Evolutionary conservation across 2,329 filamentous ascomycete genomes (phyloP), one percentile per base, ranked within the genome.

Genomic region (Aaosphaeria arxii): DNA sequence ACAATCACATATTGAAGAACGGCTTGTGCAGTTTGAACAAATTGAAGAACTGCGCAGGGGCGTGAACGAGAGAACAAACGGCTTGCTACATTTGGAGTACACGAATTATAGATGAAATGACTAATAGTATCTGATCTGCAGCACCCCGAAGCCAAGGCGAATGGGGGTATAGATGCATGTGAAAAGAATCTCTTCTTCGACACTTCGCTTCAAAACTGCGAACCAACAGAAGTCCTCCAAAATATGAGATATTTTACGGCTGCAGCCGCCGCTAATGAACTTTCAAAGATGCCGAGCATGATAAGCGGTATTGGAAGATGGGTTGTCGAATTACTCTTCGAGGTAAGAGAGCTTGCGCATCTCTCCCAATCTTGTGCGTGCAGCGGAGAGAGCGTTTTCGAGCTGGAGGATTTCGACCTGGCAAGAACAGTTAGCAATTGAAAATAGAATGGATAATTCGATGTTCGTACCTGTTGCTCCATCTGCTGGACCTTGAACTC

Each of bases 401-500:
- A 99, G 81, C 72, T 97, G 91, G 47, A 97, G 78, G 58, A 99
- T 99, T 74, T 99, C 91, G 67, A 99, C 94, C 91, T 96, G 64
- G 9, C 30, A 1, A 4, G 24, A 11, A 4, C 3, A 5, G 39
- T 69, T 58, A 64, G 54, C 49, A 9, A 13, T 32, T 7, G 7
- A 11, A 36, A 43, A 5, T 32, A 11, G 28, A 6, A 30, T n/a
- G 33, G n/a, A 11, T 32, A 30, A 33, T 24, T 11, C 17, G 29
- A 30, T 36, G 30, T 47, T 79, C 81, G 62, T 79, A 96, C 91
- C 88, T 99, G 94, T 69, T 99, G 94, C 76, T 99, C 94, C 94
- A 99, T 99, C 76, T 99, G 91, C 61, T 87, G 83, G 44, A 96
- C 91, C 81, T 99, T 99, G 79, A 99, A 97, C 75, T 99, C 94